Base-by-base conservation (phyloP, 2,329 filamentous ascomycete genomes). In the Cyanodermella asteris region DNA sequence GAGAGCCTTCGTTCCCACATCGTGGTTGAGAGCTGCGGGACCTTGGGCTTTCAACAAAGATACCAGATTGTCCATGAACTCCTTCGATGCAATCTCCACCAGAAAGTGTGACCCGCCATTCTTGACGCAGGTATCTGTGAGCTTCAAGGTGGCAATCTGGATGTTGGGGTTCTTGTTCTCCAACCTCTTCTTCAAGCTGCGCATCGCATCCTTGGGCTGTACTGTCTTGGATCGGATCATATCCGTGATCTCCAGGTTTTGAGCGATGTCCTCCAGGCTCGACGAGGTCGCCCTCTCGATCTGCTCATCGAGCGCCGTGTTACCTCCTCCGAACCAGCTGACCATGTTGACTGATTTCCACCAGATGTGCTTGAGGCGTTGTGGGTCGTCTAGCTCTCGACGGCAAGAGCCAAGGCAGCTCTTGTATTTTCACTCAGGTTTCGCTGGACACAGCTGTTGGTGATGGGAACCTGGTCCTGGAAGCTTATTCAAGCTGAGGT, bases 201-300 rank as follows among this genome's bases (percentile, higher is more conserved):
- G 77, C 87, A 97, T 97, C 33, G 87, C 87, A 51, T 97, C 87
- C 51, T 84, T 93, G 27, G 87, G 84, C 48, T 82, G 81, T 25
- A 97, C 84, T 11, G 81, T 91, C 58, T 94, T 94, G 42, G 82
- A 94, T 40, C 87, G 70, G 49, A 97, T 93, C 39, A 91, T 61
- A 55, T 97, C 87, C 48, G 84, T 93, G 40, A 97, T 94, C 52
- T 97, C 87, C 43, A 97, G 71, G 47, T 94, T 94, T 38, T 93
- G 67, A 20, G 87, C 75, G 47, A 97, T 94, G 44, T 97, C 84
- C 53, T 97, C 82, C 74, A 97, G 61, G 51, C 82, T 94, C 45
- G 80, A 91, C 36, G 76, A 72, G 10, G 87, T 97, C 26, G 87
- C 87, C 50, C 75, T 78, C 49, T 93, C 84, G 43, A 97, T 74